Evolutionary conservation across 441 rosid species (phyloP).

Genomic region (Pelargonium citronellum): DNA sequence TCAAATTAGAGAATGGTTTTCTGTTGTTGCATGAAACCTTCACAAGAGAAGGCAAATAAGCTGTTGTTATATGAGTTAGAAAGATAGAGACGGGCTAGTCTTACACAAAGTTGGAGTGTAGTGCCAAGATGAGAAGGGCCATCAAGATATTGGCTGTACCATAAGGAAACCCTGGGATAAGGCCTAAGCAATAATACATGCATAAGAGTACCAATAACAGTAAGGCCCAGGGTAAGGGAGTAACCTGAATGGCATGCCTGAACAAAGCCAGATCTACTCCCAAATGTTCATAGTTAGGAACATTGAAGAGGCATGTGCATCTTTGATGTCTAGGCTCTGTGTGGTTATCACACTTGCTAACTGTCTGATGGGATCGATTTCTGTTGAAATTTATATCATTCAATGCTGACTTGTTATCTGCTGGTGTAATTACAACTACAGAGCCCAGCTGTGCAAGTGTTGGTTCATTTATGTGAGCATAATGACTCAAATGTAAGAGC

Average conservation of each 20-base stretch:
- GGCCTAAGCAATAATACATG: neutral
- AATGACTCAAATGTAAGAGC: slow-evolving; percentile 34
- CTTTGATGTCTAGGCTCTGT: neutral
- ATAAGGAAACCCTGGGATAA: neutral
- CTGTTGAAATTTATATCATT: neutral
- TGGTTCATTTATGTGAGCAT: slow-evolving; percentile 43
- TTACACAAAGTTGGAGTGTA: neutral
- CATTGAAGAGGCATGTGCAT: too few relatives aligned
- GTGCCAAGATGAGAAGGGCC: neutral
- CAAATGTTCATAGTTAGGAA: too few relatives aligned
- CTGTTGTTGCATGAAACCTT: slow-evolving; percentile 1
- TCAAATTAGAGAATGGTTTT: neutral
- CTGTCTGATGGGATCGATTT: slow-evolving; percentile 1
- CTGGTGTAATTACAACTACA: slow-evolving; percentile 26
- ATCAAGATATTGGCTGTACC: slow-evolving; percentile 1
- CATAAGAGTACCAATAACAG: neutral
- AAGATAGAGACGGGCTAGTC: neutral
- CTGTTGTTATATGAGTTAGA: neutral
- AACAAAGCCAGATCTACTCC: neutral
- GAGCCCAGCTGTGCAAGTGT: slow-evolving; percentile 46
- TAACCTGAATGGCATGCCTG: neutral
- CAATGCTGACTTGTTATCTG: neutral
- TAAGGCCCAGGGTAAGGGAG: neutral
- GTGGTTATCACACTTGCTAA: neutral
- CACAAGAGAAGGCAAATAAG: neutral